Base-by-base conservation (phyloP, 2,329 filamentous ascomycete species). In the Penicillium hordei region DNA sequence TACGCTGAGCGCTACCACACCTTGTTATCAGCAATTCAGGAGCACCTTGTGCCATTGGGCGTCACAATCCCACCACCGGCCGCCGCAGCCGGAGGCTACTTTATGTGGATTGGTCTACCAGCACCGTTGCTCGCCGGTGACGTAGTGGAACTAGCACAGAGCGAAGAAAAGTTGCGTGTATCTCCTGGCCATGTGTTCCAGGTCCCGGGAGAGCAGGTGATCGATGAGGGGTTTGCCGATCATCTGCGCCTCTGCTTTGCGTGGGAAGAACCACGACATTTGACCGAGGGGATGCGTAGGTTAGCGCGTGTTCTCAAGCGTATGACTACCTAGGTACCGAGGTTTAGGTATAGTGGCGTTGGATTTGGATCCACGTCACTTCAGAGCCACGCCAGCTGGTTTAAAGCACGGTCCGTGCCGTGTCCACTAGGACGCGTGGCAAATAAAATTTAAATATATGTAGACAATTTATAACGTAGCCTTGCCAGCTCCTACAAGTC, bases 91-190 rank as follows among this genome's bases (percentile, higher is more conserved):
- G 92, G 92, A 0, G 92, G 92, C 0, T 96, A 93, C 71, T 96
- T 96, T 72, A 78, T 96, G 48, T 96, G 91, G 91, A 74, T 95
- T 27, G 81, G 79, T 1, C 73, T 96, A 5, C 86, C 87, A 0
- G 61, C 72, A 61, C 55, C 70, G 44, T 75, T 88, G 53, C 78
- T 81, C 9, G 85, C 82, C 36, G 76, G 75, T 33, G 79, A 81
- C 8, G 77, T 91, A 33, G 83, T 84, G 7, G 75, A 80, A 64
- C 78, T 79, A 39, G 87, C 87, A 17, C 76, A 82, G 67, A 75
- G 79, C 23, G 83, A 88, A 54, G 87, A 89, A 72, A 85, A 86
- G 46, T 72, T 95, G 55, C 80, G 86, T 27, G 79, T 94, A 23
- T 89, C 87, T 25, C 79, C 83, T 23, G 91, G 91, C 3, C 79